Conservation (phyloP, 768 basidiomycete species). For the Paxillus rubicundulus region DNA sequence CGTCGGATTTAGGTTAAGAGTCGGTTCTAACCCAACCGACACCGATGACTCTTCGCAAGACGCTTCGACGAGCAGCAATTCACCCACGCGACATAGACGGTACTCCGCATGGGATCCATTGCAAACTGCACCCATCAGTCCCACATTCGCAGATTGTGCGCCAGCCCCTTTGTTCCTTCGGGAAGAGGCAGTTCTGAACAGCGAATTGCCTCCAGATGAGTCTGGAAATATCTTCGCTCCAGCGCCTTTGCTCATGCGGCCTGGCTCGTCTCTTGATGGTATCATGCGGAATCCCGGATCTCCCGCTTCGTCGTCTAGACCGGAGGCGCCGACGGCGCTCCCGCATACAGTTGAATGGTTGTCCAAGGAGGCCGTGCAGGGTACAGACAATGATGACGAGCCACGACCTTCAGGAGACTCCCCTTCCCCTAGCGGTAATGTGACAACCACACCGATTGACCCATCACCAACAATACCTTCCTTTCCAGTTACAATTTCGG, state of each 20-base stretch:
- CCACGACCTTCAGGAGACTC: constrained; percentile 12
- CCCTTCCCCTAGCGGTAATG: constrained; percentile 10
- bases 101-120: constrained; percentile 23
- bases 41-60: constrained; percentile 33
- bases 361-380: constrained; percentile 5
- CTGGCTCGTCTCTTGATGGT: constrained; percentile 9
- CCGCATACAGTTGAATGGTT: constrained; percentile 7
- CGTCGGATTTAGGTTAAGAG: constrained; percentile 22
- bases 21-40: constrained; percentile 25
- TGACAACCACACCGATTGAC: constrained; percentile 4
- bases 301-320: background rate
- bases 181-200: constrained; percentile 4
- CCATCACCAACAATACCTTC: constrained; percentile 1
- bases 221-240: constrained; percentile 14
- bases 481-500: background rate
- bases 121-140: constrained; percentile 4
- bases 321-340: background rate
- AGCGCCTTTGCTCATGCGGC: constrained; percentile 12
- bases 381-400: constrained; percentile 8
- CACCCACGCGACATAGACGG: constrained; percentile 20
- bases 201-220: background rate
- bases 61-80: constrained; percentile 22
- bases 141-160: constrained; percentile 12
- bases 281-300: constrained; percentile 6
- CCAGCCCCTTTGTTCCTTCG: constrained; percentile 12